Conservation (phyloP, 2,329 filamentous ascomycete genomes). For the Nemania serpens region DNA sequence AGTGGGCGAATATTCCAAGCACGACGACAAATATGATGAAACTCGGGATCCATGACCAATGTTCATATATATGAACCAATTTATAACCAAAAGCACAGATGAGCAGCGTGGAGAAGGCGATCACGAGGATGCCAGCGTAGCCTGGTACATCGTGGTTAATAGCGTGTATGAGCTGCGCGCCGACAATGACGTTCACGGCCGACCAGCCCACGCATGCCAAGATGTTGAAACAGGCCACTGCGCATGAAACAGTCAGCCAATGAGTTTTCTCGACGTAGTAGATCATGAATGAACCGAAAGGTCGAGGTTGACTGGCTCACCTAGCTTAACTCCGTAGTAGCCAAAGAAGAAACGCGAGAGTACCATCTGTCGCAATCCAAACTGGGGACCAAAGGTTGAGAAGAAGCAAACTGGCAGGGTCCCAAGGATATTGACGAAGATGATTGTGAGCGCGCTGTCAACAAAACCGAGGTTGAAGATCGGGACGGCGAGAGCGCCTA, state of each 20-base stretch:
- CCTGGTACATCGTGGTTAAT: constrained; percentile 73
- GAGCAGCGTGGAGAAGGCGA: constrained; percentile 68
- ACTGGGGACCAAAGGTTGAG: constrained; percentile 74
- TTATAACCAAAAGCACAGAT: constrained; percentile 78
- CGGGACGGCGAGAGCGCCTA: constrained; percentile 71
- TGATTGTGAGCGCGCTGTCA: constrained; percentile 71
- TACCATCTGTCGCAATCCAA: constrained; percentile 80
- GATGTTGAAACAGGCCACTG: constrained; percentile 71
- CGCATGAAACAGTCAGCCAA: constrained; percentile 4
- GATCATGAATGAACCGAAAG: constrained; percentile 4
- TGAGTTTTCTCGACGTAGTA: background rate
- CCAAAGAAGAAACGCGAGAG: constrained; percentile 80
- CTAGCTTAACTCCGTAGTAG: constrained; percentile 69
- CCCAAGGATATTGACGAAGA: constrained; percentile 79
- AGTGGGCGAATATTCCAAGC: constrained; percentile 69
- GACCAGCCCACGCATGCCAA: constrained; percentile 77
- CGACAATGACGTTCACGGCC: constrained; percentile 78
- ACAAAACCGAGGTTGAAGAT: constrained; percentile 73
- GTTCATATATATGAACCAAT: constrained; percentile 77
- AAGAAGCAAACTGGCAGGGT: constrained; percentile 75
- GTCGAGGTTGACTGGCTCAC: constrained; percentile 45
- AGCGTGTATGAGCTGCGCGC: constrained; percentile 75
- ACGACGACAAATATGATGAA: constrained; percentile 75
- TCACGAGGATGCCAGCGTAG: constrained; percentile 75
- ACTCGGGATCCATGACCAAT: constrained; percentile 74